Conservation (phyloP, 2,329 filamentous ascomycete genomes). For the Fusarium tupiense region DNA sequence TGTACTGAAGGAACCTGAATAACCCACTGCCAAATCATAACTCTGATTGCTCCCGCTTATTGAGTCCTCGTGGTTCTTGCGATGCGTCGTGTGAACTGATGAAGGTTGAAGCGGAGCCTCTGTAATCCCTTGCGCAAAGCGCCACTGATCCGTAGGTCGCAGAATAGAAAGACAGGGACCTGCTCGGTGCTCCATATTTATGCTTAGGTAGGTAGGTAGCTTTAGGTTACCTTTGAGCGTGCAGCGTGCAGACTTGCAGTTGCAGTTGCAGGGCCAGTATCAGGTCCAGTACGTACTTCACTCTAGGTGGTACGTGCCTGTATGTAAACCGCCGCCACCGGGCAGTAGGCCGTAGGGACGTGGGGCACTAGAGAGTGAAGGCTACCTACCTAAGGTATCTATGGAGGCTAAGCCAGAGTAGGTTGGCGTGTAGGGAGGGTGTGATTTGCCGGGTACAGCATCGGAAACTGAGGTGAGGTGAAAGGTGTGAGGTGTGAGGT, state of each 20-base stretch:
- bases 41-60: constrained; percentile 2
- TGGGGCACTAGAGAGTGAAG: not conserved
- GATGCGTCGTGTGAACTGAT: constrained; percentile 25
- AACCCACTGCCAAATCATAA: not conserved
- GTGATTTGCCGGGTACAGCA: constrained; percentile 31
- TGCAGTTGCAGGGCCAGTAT: not conserved
- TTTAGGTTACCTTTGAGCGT: not conserved
- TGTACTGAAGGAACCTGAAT: not conserved
- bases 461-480: constrained; percentile 27
- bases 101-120: constrained; percentile 35
- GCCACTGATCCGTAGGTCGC: constrained; percentile 35
- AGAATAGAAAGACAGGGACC: constrained; percentile 25
- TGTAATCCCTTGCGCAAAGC: constrained; percentile 40
- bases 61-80: constrained; percentile 7
- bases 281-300: constrained; percentile 28
- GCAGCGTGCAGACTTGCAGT: not conserved
- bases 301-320: constrained; percentile 18
- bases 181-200: constrained; percentile 37
- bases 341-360: not conserved
- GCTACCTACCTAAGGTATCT: not conserved
- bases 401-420: not conserved
- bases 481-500: not conserved
- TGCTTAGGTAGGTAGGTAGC: not conserved
- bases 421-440: constrained; percentile 10
- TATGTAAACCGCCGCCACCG: constrained; percentile 23